Evolutionary conservation across 1,284 basidiomycete species (phyloP).

Genomic region (Heterobasidion irregulare): DNA sequence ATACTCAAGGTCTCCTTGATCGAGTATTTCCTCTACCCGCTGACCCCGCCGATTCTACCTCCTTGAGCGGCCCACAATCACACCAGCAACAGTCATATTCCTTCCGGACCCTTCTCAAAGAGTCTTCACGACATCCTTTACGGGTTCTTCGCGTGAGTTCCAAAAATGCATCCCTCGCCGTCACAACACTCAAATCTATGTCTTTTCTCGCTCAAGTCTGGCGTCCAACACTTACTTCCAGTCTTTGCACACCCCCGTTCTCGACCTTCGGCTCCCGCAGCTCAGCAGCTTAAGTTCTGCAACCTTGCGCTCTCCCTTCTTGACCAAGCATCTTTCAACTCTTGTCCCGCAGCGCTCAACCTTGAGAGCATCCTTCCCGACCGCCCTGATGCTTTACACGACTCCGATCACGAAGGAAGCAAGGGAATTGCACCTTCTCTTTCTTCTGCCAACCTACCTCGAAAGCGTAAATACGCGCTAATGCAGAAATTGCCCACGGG

Average conservation of each 20-base stretch:
- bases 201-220: constrained; percentile 30
- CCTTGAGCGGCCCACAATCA: constrained; percentile 18
- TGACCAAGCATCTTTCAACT: constrained; percentile 52
- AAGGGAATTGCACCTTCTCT: constrained; percentile 14
- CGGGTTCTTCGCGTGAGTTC: constrained; percentile 40
- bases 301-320: constrained; percentile 61
- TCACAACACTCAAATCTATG: constrained; percentile 1
- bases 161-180: constrained; percentile 1
- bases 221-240: constrained; percentile 58
- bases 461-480: constrained; percentile 55
- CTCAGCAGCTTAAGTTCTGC: constrained; percentile 67
- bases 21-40: constrained; percentile 57
- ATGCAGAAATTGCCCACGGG: constrained; percentile 68
- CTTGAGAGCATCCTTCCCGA: constrained; percentile 34
- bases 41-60: constrained; percentile 26
- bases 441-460: constrained; percentile 15
- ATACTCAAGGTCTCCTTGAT: constrained; percentile 71
- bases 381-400: constrained; percentile 13
- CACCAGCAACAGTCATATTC: constrained; percentile 35
- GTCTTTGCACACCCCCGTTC: constrained; percentile 58
- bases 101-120: constrained; percentile 52
- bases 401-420: constrained; percentile 16
- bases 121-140: constrained; percentile 44
- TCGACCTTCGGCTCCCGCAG: constrained; percentile 47
- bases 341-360: constrained; percentile 35